Evolutionary conservation across 805 yeast species (phyloP).

Genomic region (Candida easanensis): DNA sequence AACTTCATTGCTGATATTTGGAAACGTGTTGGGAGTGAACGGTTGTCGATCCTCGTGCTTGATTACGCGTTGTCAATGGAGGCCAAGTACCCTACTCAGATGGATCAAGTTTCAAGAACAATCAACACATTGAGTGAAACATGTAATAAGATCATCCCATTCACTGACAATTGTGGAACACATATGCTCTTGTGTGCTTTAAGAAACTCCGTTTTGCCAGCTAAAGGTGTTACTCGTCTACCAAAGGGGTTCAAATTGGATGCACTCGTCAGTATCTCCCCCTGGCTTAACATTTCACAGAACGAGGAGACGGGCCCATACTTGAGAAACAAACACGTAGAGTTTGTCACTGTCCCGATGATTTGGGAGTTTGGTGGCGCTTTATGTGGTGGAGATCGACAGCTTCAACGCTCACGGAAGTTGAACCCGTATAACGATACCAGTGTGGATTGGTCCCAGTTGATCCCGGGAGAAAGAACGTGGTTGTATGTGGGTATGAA

Average conservation of each 20-base stretch:
- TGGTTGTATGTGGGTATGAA: slow-evolving; percentile 3
- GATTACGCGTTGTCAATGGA: slow-evolving; percentile 3
- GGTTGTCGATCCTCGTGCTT: slow-evolving; percentile 2
- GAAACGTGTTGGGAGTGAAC: not conserved
- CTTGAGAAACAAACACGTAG: not conserved
- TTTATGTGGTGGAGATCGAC: not conserved
- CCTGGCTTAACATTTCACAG: slow-evolving; percentile 1
- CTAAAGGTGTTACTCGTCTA: not conserved
- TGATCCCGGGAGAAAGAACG: not conserved
- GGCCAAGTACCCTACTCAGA: slow-evolving; percentile 5
- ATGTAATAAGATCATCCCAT: slow-evolving; percentile 2
- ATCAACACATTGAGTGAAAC: slow-evolving; percentile 1
- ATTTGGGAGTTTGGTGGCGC: not conserved
- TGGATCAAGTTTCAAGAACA: slow-evolving; percentile 1
- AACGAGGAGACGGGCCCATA: slow-evolving; percentile 1
- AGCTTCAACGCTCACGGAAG: not conserved
- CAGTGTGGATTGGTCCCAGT: not conserved
- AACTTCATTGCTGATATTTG: slow-evolving; percentile 2
- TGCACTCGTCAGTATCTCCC: slow-evolving; percentile 1
- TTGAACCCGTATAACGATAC: slow-evolving; percentile 1
- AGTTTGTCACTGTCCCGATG: not conserved
- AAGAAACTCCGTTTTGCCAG: slow-evolving; percentile 1
- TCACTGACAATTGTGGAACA: slow-evolving; percentile 5
- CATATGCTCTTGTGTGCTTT: slow-evolving; percentile 1
- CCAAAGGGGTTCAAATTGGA: not conserved